phyloP scores from a whole-genome alignment of 495 filamentous ascomycete species.

The Penicillium fimorum region DNA sequence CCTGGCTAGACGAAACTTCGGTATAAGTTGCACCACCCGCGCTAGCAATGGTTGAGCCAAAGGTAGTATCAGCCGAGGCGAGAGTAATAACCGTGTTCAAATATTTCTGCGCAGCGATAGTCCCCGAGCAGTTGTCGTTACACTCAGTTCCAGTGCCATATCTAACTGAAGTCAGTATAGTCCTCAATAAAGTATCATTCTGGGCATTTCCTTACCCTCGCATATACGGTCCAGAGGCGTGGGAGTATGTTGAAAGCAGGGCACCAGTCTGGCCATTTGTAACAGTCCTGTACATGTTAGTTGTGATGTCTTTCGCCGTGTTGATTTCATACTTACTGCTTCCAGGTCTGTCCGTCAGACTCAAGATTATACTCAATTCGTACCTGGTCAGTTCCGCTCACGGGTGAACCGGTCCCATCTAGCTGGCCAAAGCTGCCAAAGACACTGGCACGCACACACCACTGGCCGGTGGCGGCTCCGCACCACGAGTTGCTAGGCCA shows the following conservation, averaged over 20 bases:
- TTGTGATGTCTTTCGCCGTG: too few species aligned
- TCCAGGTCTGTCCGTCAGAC: constrained; percentile 34
- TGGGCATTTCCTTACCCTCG: constrained; percentile 25
- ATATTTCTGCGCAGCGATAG: constrained; percentile 35
- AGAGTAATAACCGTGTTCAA: constrained; percentile 37
- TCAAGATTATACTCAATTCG: constrained; percentile 37
- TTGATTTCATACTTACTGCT: constrained; percentile 24
- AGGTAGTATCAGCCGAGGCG: constrained; percentile 31
- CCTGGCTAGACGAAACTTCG: constrained; percentile 30
- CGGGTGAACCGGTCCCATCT: constrained; percentile 28
- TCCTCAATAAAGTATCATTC: neutral
- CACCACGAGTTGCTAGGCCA: constrained; percentile 38
- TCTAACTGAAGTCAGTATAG: constrained; percentile 14
- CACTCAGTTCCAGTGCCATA: constrained; percentile 43
- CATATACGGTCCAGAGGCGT: constrained; percentile 37
- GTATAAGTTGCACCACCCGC: constrained; percentile 29
- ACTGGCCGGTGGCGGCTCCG: constrained; percentile 33
- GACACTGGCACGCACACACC: constrained; percentile 43
- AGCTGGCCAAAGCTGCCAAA: constrained; percentile 41
- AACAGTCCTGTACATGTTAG: constrained; percentile 23
- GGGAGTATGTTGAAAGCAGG: constrained; percentile 30
- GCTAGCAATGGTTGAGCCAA: constrained; percentile 34
- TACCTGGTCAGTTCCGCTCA: constrained; percentile 32
- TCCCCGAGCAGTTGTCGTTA: constrained; percentile 33
- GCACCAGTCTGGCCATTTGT: constrained; percentile 35